A percentile compares a stretch with the other conserved stretches of the same genome.
Evolutionary conservation across 2,329 filamentous ascomycete genomes (phyloP).

Genomic region (Fusarium ramigenum): DNA sequence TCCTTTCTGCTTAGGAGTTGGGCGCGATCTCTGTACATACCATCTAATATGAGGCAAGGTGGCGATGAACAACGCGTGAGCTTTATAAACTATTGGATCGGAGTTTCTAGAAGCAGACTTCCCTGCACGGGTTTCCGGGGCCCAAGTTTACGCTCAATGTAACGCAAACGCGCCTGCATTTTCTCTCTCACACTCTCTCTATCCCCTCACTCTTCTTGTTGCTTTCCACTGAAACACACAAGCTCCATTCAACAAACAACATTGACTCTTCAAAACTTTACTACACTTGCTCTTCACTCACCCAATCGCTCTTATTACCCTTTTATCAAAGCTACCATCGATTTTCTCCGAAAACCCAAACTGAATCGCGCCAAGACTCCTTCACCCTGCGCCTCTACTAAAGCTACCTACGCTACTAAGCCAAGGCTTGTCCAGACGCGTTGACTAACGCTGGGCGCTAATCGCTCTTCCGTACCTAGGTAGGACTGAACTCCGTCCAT

Average conservation of each 20-base stretch:
- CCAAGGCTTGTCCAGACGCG: slow-evolving; percentile 17
- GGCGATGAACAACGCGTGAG: background rate
- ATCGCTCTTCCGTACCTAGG: background rate
- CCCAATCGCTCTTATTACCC: background rate
- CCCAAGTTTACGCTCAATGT: slow-evolving; percentile 9
- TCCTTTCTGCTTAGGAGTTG: background rate
- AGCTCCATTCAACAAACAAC: background rate
- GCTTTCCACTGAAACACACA: slow-evolving; percentile 17
- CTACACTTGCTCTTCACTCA: background rate
- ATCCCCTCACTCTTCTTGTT: background rate
- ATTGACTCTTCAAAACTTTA: background rate
- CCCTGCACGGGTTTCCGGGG: slow-evolving; percentile 5
- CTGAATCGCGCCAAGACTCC: slow-evolving; percentile 1
- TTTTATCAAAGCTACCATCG: background rate
- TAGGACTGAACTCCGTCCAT: slow-evolving; percentile 12
- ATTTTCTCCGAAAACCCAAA: background rate
- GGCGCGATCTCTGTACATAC: background rate
- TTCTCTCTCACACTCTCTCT: background rate
- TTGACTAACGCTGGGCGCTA: slow-evolving; percentile 1
- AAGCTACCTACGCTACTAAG: background rate
- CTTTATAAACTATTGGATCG: background rate
- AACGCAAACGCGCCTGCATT: slow-evolving; percentile 5
- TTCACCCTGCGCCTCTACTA: background rate
- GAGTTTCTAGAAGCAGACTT: slow-evolving; percentile 5
- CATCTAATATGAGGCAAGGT: background rate